These are phyloP conservation scores for Erucastrum elatum DNA, from an alignment of 345 rosid genomes.

Conservation along the genomic window DNA sequence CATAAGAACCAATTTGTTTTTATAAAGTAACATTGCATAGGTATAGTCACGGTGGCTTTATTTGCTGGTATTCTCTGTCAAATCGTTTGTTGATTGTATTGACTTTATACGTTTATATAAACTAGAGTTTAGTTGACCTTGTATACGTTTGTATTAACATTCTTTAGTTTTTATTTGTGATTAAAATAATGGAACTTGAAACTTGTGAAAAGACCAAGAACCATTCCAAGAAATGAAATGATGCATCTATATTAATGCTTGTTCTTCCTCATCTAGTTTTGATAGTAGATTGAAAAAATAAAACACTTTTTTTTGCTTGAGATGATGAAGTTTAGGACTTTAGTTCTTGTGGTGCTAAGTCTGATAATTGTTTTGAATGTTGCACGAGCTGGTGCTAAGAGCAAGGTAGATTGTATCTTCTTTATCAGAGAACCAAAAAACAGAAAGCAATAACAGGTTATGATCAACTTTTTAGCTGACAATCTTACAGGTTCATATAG, in stretches of 20 bases:
- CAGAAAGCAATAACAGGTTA: not conserved
- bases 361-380: not conserved
- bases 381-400: not conserved
- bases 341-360: not conserved
- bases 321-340: not conserved
- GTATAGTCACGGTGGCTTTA: not conserved
- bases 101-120: not conserved
- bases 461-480: not conserved
- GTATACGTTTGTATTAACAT: not conserved
- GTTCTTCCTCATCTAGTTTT: not conserved
- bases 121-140: constrained; percentile 3
- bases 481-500: constrained; percentile 4
- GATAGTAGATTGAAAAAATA: not conserved
- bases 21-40: not conserved
- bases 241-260: not conserved
- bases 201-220: not conserved
- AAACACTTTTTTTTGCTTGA: not conserved
- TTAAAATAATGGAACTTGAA: not conserved
- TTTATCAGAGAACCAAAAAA: not conserved
- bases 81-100: not conserved
- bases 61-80: constrained; percentile 5
- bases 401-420: constrained; percentile 3
- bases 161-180: not conserved
- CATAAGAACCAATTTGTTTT: not conserved
- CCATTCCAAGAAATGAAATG: not conserved